Percentiles rank a stretch among this genome's conserved stretches.
phyloP scores from a whole-genome alignment of 768 basidiomycete species.

The Xerocomus spinulosus region DNA sequence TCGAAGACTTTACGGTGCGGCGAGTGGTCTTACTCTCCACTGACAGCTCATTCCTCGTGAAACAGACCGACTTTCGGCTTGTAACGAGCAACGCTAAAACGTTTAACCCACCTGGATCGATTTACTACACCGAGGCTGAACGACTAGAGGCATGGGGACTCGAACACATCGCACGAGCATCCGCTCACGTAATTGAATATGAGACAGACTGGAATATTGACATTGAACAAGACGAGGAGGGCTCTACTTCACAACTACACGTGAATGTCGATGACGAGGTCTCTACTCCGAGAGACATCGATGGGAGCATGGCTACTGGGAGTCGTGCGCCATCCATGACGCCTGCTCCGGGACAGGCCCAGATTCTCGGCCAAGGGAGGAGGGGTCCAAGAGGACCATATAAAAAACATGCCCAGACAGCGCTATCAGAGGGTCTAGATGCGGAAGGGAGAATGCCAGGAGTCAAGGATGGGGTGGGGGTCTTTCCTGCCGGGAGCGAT shows the following conservation, averaged over 20 bases:
- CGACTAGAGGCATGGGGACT: conserved; percentile 65
- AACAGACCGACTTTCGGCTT: conserved; percentile 63
- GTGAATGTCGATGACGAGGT: conserved; percentile 36
- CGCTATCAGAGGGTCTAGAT: conserved; percentile 49
- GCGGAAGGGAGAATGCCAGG: conserved; percentile 71
- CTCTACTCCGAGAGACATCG: conserved; percentile 44
- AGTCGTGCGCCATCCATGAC: conserved; percentile 45
- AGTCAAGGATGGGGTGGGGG: conserved; percentile 68
- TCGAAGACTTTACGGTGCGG: conserved; percentile 76
- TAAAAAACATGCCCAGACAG: conserved; percentile 44
- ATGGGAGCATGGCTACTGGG: conserved; percentile 38
- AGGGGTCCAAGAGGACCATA: conserved; percentile 51
- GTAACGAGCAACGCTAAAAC: conserved; percentile 70
- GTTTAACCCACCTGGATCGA: conserved; percentile 71
- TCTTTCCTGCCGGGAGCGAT: conserved; percentile 66
- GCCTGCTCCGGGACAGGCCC: conserved; percentile 28
- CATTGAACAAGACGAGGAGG: conserved; percentile 57
- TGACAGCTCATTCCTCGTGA: neutral
- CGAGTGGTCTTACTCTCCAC: neutral
- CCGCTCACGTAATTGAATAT: conserved; percentile 72
- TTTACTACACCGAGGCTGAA: conserved; percentile 73
- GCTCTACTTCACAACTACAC: conserved; percentile 16
- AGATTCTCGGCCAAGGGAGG: conserved; percentile 17
- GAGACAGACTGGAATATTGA: conserved; percentile 86
- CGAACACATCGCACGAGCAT: conserved; percentile 68